phyloP scores from a whole-genome alignment of 805 yeast species.

The Yarrowia osloensis region DNA sequence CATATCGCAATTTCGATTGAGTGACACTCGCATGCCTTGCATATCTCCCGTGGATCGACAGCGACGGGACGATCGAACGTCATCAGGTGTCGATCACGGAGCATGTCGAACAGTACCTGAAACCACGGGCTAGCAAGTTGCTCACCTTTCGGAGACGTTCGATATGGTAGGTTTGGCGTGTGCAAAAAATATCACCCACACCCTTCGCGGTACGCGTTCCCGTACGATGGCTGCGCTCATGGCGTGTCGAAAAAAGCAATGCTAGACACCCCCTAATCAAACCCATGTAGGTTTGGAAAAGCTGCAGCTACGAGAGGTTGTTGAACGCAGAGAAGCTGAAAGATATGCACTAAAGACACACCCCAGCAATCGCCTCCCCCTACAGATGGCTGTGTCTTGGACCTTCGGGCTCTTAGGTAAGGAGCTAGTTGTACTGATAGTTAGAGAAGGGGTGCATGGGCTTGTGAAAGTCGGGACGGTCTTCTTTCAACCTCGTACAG shows the following conservation, averaged over 20 bases:
- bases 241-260: neutral
- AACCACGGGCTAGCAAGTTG: neutral
- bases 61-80: slow-evolving; percentile 1
- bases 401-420: neutral
- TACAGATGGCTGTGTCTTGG: neutral
- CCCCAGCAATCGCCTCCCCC: neutral
- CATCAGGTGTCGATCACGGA: neutral
- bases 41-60: neutral
- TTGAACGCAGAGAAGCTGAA: neutral
- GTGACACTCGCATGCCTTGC: neutral
- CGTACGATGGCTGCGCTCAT: neutral
- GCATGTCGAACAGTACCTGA: neutral
- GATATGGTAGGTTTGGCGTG: neutral
- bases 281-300: neutral
- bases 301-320: neutral
- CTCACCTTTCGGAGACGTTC: neutral
- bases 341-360: neutral
- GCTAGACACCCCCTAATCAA: neutral
- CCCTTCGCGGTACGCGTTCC: neutral
- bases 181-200: neutral
- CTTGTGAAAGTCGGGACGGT: neutral
- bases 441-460: neutral
- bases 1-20: neutral
- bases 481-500: neutral
- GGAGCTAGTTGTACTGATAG: neutral